Percentiles rank a stretch among this genome's conserved stretches.
These are phyloP conservation scores for Hygrocybe punicea DNA, from an alignment of 768 basidiomycete genomes.

Conservation along the genomic window DNA sequence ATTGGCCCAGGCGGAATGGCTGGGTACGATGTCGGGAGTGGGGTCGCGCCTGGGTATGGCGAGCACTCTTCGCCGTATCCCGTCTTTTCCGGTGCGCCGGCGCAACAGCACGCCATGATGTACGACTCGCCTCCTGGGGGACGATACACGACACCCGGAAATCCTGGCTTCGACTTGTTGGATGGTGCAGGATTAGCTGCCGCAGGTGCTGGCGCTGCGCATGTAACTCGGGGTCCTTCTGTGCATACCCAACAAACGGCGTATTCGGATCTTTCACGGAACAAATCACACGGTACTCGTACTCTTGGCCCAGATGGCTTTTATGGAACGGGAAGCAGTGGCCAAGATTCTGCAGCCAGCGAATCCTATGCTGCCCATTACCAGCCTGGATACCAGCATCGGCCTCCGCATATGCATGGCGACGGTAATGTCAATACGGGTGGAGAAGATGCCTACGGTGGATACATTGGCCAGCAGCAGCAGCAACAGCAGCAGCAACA, in stretches of 20 bases:
- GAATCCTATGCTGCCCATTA: conserved; percentile 12
- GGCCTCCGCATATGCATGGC: not conserved
- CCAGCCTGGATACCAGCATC: not conserved
- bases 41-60: conserved; percentile 10
- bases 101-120: not conserved
- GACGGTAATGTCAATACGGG: not conserved
- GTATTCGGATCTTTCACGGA: conserved; percentile 11
- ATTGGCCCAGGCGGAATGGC: conserved; percentile 29
- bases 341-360: not conserved
- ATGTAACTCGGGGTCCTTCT: conserved; percentile 19
- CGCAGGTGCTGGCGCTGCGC: conserved; percentile 8
- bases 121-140: conserved; percentile 7
- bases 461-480: not conserved
- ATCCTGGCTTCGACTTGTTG: conserved; percentile 17
- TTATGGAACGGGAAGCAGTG: conserved; percentile 5
- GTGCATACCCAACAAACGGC: conserved; percentile 8
- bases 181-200: conserved; percentile 24
- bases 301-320: not conserved
- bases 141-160: conserved; percentile 6
- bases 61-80: conserved; percentile 12
- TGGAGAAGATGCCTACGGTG: conserved; percentile 4
- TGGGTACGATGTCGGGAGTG: conserved; percentile 21
- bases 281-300: conserved; percentile 7
- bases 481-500: not conserved
- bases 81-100: conserved; percentile 12